A percentile compares a stretch with the other conserved stretches of the same genome.
Evolutionary conservation across 257 asterid genomes (phyloP).

Genomic region (Salvia hispanica): DNA sequence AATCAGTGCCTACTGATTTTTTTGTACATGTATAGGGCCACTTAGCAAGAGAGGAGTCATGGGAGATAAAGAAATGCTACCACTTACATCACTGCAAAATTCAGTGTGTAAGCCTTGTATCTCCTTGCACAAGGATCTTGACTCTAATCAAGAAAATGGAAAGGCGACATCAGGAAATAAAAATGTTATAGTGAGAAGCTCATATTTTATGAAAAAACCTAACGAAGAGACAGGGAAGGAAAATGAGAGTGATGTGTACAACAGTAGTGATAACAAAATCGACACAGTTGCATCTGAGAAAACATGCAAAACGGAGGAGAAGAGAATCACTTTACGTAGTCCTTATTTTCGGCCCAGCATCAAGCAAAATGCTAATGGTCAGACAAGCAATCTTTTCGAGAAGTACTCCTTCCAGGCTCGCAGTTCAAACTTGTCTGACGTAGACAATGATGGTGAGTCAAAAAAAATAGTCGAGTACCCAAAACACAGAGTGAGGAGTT

Average conservation of each 20-base stretch:
- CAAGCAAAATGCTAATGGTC: slow-evolving; percentile 22
- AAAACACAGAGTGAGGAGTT: slow-evolving; percentile 41
- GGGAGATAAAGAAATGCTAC: slow-evolving; percentile 31
- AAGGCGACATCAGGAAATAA: slow-evolving; percentile 35
- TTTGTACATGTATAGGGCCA: slow-evolving; percentile 36
- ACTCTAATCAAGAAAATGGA: slow-evolving; percentile 39
- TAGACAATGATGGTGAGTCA: slow-evolving; percentile 37
- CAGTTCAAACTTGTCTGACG: slow-evolving; percentile 9
- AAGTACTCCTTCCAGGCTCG: slow-evolving; percentile 25
- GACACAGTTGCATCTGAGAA: slow-evolving; percentile 28
- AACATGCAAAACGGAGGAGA: slow-evolving; percentile 35
- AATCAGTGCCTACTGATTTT: slow-evolving; percentile 16
- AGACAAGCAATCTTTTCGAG: slow-evolving; percentile 32
- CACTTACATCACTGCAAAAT: slow-evolving; percentile 36
- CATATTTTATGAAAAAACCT: slow-evolving; percentile 57
- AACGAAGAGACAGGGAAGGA: slow-evolving; percentile 37
- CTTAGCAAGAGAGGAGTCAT: slow-evolving; percentile 32
- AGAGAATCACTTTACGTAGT: slow-evolving; percentile 29
- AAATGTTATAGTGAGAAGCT: slow-evolving; percentile 52
- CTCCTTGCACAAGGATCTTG: slow-evolving; percentile 50
- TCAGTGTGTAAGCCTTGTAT: slow-evolving; percentile 65
- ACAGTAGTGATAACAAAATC: slow-evolving; percentile 25
- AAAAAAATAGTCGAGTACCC: slow-evolving; percentile 32
- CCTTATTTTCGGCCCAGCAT: slow-evolving; percentile 29
- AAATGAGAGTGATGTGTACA: slow-evolving; percentile 28